phyloP scores from a whole-genome alignment of 148 eudicot genomes.

The Pharnaceum exiguum region DNA sequence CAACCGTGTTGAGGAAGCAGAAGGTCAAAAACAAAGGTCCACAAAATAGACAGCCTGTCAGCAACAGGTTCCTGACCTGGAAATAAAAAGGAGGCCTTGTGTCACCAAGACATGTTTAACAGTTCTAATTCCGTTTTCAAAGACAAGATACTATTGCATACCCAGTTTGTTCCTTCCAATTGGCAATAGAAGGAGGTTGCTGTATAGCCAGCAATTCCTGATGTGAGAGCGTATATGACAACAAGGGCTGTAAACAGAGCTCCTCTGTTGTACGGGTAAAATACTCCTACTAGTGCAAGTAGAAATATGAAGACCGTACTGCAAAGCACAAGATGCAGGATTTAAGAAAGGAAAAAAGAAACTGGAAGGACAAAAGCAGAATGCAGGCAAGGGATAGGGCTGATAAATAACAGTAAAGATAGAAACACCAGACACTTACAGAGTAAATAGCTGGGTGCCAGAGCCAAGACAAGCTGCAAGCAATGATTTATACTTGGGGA shows the following conservation, averaged over 20 bases:
- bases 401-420: neutral
- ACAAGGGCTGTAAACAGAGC: slow-evolving; percentile 35
- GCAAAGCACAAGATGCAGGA: slow-evolving; percentile 1
- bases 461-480: slow-evolving; percentile 74
- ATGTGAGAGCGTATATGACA: slow-evolving; percentile 35
- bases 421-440: slow-evolving; percentile 37
- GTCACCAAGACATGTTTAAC: neutral
- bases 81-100: neutral
- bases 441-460: slow-evolving; percentile 68
- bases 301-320: slow-evolving; percentile 31
- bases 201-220: slow-evolving; percentile 35
- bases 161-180: slow-evolving; percentile 32
- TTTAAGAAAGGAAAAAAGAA: slow-evolving; percentile 1
- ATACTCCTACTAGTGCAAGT: slow-evolving; percentile 33
- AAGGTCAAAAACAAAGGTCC: slow-evolving; percentile 34
- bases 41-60: slow-evolving; percentile 32
- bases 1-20: slow-evolving; percentile 34
- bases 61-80: slow-evolving; percentile 34
- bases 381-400: neutral
- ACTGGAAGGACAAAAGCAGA: neutral
- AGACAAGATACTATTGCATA: neutral
- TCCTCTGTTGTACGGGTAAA: slow-evolving; percentile 33
- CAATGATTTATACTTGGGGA: slow-evolving; percentile 57
- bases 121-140: neutral
- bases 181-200: slow-evolving; percentile 34